Base-by-base conservation (phyloP, 768 basidiomycete species). In the Flagelloscypha sp. region DNA sequence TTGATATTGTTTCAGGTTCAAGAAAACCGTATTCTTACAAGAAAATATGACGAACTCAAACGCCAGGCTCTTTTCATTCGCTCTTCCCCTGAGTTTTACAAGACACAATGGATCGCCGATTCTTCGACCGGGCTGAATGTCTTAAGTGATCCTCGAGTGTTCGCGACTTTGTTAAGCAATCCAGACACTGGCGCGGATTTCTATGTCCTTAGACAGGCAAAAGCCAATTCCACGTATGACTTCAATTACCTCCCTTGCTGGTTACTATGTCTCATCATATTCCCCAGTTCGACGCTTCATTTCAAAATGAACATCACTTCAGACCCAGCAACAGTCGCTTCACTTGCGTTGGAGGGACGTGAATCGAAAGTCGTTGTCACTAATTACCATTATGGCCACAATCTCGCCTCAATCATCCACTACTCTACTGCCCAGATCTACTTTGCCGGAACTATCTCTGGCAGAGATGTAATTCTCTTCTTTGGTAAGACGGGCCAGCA, bases 31-130 rank as follows among this genome's bases (percentile, higher is more conserved):
- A 68, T 68, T 11, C 50, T 88, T 27, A 74, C 74, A 0, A 53
- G 66, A 5, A 90, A 90, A 53, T 84, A 69, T 54, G 66, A 75
- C 37, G 87, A 90, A 47, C 62, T 90, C 33, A 90, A 88, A 53
- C 68, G 76, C 13, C 75, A 89, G 49, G 79, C 72, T 12, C 53
- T 87, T 12, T 90, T 90, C 66, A 56, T 89, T 13, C 76, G 87
- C 18, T 83, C 79, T 43, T 80, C 83, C 0, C 78, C 74, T 0
- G 80, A 82, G 30, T 84, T 89, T 51, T 74, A 76, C 56, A 83
- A 87, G 59, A 90, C 86, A 0, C 70, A 85, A 42, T 73, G 77
- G 68, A 60, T 86, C 15, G 79, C 75, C 3, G 71, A 84, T 46
- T 66, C 74, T 16, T 70, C 65, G 16, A 70, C 62, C 9, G 75